Percentiles rank a stretch among this genome's conserved stretches.
Evolutionary conservation across 176 grass and related monocot genomes (phyloP).

Genomic region (Carex myosuroides): DNA sequence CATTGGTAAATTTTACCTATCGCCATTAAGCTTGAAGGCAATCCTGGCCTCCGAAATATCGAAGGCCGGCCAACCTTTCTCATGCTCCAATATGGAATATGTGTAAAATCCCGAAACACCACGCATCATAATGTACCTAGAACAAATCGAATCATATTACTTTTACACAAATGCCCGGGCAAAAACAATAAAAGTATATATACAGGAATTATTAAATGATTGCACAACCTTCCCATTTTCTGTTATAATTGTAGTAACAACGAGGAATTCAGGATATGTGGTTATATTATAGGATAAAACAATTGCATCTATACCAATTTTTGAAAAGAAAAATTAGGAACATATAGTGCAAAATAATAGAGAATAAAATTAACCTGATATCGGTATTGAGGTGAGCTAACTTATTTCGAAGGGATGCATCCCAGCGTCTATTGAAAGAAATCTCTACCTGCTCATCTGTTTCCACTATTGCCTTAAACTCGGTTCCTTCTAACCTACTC

Average conservation of each 20-base stretch:
- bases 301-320: neutral
- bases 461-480: slow-evolving; percentile 38
- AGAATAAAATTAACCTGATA: slow-evolving; percentile 36
- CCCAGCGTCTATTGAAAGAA: slow-evolving; percentile 56
- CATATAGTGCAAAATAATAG: neutral
- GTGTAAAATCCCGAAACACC: slow-evolving; percentile 73
- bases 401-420: slow-evolving; percentile 18
- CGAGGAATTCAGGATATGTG: neutral
- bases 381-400: slow-evolving; percentile 34
- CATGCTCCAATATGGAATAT: slow-evolving; percentile 55
- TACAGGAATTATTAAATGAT: neutral
- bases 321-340: neutral
- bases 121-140: slow-evolving; percentile 49
- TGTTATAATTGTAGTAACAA: neutral
- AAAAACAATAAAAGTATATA: neutral
- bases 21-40: slow-evolving; percentile 40
- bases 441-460: slow-evolving; percentile 49
- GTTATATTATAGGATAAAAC: neutral
- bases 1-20: slow-evolving; percentile 30
- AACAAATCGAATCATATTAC: neutral
- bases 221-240: neutral
- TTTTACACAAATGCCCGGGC: neutral
- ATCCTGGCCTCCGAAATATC: slow-evolving; percentile 31
- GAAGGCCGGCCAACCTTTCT: slow-evolving; percentile 23
- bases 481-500: slow-evolving; percentile 40